phyloP scores from a whole-genome alignment of 306 rosid genomes.

The Fragaria iinumae region DNA sequence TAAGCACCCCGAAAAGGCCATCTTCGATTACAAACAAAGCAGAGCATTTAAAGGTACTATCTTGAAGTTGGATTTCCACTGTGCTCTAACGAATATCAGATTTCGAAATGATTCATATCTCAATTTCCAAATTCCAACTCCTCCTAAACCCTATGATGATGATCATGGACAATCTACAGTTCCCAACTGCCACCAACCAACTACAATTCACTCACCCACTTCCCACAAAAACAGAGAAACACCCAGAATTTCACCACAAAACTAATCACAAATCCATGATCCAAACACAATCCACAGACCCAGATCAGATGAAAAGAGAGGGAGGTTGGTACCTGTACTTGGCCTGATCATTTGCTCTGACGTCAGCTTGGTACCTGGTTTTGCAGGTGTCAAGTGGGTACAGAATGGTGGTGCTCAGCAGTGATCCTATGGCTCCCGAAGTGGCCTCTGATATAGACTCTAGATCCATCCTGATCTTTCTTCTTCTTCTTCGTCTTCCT shows the following conservation, averaged over 20 bases:
- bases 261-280: neutral
- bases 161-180: neutral
- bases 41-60: neutral
- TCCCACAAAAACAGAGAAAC: neutral
- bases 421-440: constrained; percentile 95
- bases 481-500: constrained; percentile 36
- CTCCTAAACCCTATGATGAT: neutral
- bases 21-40: neutral
- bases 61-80: neutral
- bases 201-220: neutral
- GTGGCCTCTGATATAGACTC: constrained; percentile 96
- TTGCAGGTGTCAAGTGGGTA: constrained; percentile 97
- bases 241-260: neutral
- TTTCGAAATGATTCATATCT: neutral
- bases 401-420: constrained; percentile 82
- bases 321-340: constrained; percentile 52
- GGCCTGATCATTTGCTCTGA: constrained; percentile 56
- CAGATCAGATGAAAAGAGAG: neutral
- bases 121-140: neutral
- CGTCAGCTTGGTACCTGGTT: constrained; percentile 95
- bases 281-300: neutral
- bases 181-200: neutral
- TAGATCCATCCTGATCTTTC: constrained; percentile 48
- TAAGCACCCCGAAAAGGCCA: neutral
- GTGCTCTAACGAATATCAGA: neutral